Evolutionary conservation across 306 rosid species (phyloP), one percentile per base, ranked within the genome.

Genomic region (Fagus sylvatica): DNA sequence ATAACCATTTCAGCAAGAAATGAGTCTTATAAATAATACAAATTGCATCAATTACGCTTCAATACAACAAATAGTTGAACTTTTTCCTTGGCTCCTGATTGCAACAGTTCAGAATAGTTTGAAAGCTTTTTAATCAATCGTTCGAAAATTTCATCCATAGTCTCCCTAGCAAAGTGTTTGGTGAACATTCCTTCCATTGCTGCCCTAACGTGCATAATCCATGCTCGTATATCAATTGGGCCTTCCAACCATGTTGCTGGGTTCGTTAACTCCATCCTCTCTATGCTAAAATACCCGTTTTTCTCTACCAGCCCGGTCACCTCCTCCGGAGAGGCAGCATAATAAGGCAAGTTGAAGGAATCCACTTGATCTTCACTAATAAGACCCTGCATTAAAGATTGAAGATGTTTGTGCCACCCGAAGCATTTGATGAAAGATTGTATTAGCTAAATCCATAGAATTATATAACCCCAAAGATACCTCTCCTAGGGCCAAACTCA

Each of bases 291-390:
- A 7, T 48, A 4, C 6, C 94, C 88, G 61, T 88, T 86, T 82
- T 11, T 56, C 75, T 88, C 79, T 41, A 90, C 54, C 41, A 90
- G 2, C 66, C 42, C 61, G 32, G 3, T 54, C 76, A 90, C 80
- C 61, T 88, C 90, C 48, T 87, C 87, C 12, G 82, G 88, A 8
- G 77, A 51, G 11, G 88, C 85, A 5, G 87, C 76, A 39, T 90
- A 90, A 34, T 60, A 13, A 4, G 92, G 92, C 78, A 88, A 36
- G 61, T 90, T 90, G 82, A 90, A 90, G 9, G 85, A 72, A 68
- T 87, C 90, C 73, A 87, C 85, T 66, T 78, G 7, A 54, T 79
- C 74, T 82, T 90, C 88, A 7, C 78, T 55, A 48, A 87, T 72
- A 13, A 71, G 10, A 3, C 93, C 90, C 90, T 89, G 72, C 11